Percentiles rank a stretch among this genome's conserved stretches.
These are phyloP conservation scores for Boletus calvinii DNA, from an alignment of 1,284 basidiomycete genomes.

Conservation along the genomic window DNA sequence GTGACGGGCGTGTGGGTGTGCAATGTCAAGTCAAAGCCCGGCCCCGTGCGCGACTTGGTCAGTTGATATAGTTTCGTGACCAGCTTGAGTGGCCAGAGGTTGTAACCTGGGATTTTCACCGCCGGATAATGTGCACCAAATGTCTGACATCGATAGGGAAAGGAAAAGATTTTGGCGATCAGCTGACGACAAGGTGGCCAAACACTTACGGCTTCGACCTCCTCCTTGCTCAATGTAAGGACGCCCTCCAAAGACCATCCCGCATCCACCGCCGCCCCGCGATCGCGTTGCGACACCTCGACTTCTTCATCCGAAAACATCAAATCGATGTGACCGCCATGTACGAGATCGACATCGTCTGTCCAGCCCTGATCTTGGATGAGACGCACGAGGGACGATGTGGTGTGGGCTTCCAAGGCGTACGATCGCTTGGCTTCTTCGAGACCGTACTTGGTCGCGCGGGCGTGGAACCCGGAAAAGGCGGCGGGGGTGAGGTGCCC, in stretches of 20 bases:
- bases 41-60: slow-evolving; percentile 31
- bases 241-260: slow-evolving; percentile 50
- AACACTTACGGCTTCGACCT: slow-evolving; percentile 46
- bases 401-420: slow-evolving; percentile 59
- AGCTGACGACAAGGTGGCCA: background rate
- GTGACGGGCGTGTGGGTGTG: slow-evolving; percentile 73
- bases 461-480: slow-evolving; percentile 47
- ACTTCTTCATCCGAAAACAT: slow-evolving; percentile 50
- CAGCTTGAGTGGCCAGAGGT: slow-evolving; percentile 77
- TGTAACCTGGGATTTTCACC: slow-evolving; percentile 44
- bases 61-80: slow-evolving; percentile 62
- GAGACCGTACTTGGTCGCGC: slow-evolving; percentile 42
- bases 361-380: slow-evolving; percentile 45
- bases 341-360: slow-evolving; percentile 60
- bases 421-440: slow-evolving; percentile 56
- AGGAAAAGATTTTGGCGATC: background rate
- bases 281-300: slow-evolving; percentile 42
- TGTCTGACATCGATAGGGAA: slow-evolving; percentile 40
- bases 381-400: slow-evolving; percentile 48
- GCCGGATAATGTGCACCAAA: slow-evolving; percentile 58
- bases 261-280: slow-evolving; percentile 51
- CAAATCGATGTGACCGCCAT: slow-evolving; percentile 55
- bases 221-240: slow-evolving; percentile 47
- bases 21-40: slow-evolving; percentile 45
- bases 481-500: slow-evolving; percentile 66